These are phyloP conservation scores for Fomitopsis schrenkii DNA, from an alignment of 1,284 basidiomycete genomes.

Conservation along the genomic window DNA sequence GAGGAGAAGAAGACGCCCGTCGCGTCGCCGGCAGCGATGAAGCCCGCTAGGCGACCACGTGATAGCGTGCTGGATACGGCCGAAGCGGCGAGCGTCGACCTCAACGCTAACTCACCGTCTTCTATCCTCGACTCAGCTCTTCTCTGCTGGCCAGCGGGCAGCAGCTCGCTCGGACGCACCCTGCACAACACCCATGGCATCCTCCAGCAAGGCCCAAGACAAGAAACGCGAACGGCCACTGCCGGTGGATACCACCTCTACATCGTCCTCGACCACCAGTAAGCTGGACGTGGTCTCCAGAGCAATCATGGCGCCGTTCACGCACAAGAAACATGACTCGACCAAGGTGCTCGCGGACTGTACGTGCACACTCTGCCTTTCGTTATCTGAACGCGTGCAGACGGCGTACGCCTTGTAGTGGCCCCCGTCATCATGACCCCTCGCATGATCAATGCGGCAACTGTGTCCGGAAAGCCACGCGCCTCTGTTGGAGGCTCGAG, in stretches of 20 bases:
- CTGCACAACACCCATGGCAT: slow-evolving; percentile 19
- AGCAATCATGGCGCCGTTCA: slow-evolving; percentile 63
- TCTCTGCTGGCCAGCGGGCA: not conserved
- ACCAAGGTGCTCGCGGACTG: slow-evolving; percentile 67
- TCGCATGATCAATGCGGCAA: slow-evolving; percentile 68
- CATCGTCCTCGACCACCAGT: slow-evolving; percentile 19
- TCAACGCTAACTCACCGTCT: not conserved
- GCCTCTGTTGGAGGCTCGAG: slow-evolving; percentile 35
- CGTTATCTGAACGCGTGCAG: slow-evolving; percentile 2
- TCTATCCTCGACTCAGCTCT: not conserved
- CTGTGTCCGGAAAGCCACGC: slow-evolving; percentile 51
- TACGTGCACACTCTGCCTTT: slow-evolving; percentile 34
- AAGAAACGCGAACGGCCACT: slow-evolving; percentile 30
- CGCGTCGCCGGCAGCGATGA: not conserved
- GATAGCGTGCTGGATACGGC: not conserved
- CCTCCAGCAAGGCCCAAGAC: slow-evolving; percentile 18
- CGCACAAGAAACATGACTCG: slow-evolving; percentile 62
- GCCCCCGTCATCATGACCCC: slow-evolving; percentile 90
- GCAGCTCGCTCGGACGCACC: not conserved
- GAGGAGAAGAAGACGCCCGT: not conserved
- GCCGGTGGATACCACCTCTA: slow-evolving; percentile 26
- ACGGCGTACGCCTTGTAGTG: slow-evolving; percentile 43
- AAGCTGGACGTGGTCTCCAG: slow-evolving; percentile 63
- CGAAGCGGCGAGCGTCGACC: not conserved
- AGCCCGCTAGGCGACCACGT: slow-evolving; percentile 1